phyloP scores from a whole-genome alignment of 2,329 filamentous ascomycete species.

The Ascosphaera aggregata region DNA sequence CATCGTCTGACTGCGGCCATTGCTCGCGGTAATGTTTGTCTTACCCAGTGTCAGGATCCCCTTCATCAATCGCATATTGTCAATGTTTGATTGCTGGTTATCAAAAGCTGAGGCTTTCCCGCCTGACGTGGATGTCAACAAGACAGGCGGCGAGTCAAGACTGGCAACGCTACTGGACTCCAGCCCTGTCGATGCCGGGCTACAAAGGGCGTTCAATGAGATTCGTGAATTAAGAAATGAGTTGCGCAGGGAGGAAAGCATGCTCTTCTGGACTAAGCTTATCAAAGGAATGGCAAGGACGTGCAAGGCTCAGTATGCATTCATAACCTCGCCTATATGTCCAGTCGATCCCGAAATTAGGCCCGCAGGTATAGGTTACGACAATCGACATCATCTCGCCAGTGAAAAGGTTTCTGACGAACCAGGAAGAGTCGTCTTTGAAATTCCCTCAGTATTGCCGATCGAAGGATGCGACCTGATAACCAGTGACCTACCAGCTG shows the following conservation, averaged over 20 bases:
- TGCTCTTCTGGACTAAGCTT: conserved; percentile 39
- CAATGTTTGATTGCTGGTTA: background rate
- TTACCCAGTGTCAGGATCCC: conserved; percentile 1
- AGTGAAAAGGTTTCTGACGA: background rate
- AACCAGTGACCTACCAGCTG: conserved; percentile 34
- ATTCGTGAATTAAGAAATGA: background rate
- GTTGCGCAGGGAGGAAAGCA: conserved; percentile 28
- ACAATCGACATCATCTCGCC: background rate
- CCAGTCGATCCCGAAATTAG: background rate
- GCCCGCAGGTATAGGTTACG: background rate
- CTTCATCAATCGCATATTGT: background rate
- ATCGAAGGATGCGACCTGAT: conserved; percentile 26
- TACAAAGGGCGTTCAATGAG: background rate
- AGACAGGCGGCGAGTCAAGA: background rate
- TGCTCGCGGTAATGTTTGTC: background rate
- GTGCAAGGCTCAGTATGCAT: conserved; percentile 40
- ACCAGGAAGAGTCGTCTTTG: background rate
- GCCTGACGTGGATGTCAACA: background rate
- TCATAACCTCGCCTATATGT: conserved; percentile 38
- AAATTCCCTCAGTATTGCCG: background rate
- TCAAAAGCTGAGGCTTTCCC: background rate
- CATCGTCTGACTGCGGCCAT: background rate
- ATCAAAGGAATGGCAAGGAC: conserved; percentile 41
- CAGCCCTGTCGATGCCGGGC: background rate
- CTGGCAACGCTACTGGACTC: background rate